These are phyloP conservation scores for Acanthamoeba royreba DNA, from an alignment of 208 protist genomes.

Conservation along the genomic window DNA sequence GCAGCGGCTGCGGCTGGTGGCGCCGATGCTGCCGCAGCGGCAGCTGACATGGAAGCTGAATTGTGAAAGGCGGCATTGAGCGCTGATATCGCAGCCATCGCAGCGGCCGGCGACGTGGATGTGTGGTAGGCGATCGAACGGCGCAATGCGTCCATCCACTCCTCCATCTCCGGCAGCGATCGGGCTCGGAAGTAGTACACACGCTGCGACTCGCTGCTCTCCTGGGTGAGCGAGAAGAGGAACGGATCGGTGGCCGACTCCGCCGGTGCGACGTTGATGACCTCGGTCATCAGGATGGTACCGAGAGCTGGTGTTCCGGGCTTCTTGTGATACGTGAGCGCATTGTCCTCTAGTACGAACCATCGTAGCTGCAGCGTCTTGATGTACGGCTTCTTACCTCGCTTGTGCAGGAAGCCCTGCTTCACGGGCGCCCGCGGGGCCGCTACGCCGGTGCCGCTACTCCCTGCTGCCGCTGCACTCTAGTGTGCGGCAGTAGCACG, in stretches of 20 bases:
- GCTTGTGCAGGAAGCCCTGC: not conserved
- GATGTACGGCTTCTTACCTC: slow-evolving; percentile 7
- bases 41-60: not conserved
- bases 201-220: not conserved
- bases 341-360: slow-evolving; percentile 20
- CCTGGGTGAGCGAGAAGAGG: not conserved
- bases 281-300: not conserved
- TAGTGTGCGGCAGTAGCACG: too few relatives aligned
- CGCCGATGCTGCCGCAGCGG: not conserved
- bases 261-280: not conserved
- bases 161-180: not conserved
- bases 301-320: not conserved
- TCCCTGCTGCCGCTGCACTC: too few relatives aligned
- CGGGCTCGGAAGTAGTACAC: not conserved
- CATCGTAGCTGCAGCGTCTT: not conserved
- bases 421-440: not conserved
- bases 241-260: not conserved
- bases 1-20: not conserved
- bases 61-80: not conserved
- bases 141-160: slow-evolving; percentile 2
- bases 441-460: not conserved
- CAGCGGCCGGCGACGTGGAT: not conserved
- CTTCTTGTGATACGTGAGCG: slow-evolving; percentile 3
- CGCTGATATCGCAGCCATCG: not conserved
- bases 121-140: not conserved